These are phyloP conservation scores for Huntiella moniliformis DNA, from an alignment of 2,329 filamentous ascomycete species.

Conservation along the genomic window DNA sequence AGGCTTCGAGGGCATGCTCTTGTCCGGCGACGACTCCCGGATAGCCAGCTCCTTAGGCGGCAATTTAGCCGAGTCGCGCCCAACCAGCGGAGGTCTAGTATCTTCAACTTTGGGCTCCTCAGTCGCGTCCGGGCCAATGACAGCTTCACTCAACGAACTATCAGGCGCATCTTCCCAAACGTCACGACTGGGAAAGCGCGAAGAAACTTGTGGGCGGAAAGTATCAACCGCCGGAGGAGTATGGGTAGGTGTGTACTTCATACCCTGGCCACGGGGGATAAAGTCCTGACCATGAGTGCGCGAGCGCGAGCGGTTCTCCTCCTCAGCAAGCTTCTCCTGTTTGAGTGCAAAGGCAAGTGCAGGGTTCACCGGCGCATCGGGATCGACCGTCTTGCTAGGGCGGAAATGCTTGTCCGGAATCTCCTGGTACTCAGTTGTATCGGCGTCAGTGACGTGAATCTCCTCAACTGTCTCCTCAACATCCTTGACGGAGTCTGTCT, in stretches of 20 bases:
- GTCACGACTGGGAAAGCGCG: constrained; percentile 64
- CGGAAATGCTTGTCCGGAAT: constrained; percentile 18
- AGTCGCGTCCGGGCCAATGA: constrained; percentile 19
- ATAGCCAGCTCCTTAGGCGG: neutral
- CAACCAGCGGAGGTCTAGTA: neutral
- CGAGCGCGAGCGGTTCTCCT: constrained; percentile 22
- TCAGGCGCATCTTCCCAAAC: constrained; percentile 91
- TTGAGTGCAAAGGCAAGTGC: constrained; percentile 47
- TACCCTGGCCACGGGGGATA: constrained; percentile 18
- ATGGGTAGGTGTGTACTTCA: constrained; percentile 2
- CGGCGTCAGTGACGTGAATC: constrained; percentile 12
- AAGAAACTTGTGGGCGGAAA: constrained; percentile 4
- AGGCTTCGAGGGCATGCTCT: constrained; percentile 17
- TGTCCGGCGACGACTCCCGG: too few species aligned
- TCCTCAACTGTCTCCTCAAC: constrained; percentile 21
- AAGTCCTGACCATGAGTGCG: constrained; percentile 27
- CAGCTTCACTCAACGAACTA: constrained; percentile 59
- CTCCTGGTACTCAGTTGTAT: constrained; percentile 11
- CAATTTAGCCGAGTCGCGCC: neutral
- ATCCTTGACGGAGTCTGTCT: neutral
- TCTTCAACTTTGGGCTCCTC: neutral
- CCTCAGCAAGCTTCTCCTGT: constrained; percentile 45
- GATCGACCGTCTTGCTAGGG: constrained; percentile 15
- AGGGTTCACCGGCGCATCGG: constrained; percentile 31
- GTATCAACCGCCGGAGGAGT: neutral